Conservation (phyloP, 2,329 filamentous ascomycete species). For the Geosmithia flava region DNA sequence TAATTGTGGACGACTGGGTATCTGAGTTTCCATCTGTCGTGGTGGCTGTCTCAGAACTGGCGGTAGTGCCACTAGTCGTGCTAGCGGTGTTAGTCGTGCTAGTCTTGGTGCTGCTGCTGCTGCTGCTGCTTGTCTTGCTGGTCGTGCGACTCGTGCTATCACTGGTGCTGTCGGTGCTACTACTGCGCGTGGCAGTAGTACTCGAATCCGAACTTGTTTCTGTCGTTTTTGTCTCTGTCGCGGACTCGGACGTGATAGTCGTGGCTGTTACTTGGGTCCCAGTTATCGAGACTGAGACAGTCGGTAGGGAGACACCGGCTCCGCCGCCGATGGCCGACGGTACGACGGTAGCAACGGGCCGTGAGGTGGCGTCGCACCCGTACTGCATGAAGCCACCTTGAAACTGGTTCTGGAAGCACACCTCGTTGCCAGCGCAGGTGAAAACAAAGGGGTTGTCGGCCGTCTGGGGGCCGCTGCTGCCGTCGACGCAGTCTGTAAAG, state of each 20-base stretch:
- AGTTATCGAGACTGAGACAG: neutral
- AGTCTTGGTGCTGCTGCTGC: neutral
- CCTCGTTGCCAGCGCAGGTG: constrained; percentile 35
- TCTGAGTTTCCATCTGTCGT: neutral
- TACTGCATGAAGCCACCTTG: constrained; percentile 44
- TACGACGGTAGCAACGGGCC: constrained; percentile 34
- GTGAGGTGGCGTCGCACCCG: constrained; percentile 38
- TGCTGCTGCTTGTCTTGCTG: neutral
- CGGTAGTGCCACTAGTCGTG: neutral
- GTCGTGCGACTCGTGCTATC: neutral
- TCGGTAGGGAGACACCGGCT: neutral
- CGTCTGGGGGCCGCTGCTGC: constrained; percentile 33
- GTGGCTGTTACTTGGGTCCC: neutral
- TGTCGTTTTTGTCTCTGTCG: constrained; percentile 2
- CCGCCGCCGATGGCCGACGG: constrained; percentile 29
- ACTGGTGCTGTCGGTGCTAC: too few species aligned
- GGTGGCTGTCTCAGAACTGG: neutral
- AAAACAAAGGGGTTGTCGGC: constrained; percentile 43
- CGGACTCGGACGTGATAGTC: neutral
- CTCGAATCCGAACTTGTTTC: constrained; percentile 2
- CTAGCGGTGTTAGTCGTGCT: neutral
- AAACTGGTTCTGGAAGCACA: constrained; percentile 44
- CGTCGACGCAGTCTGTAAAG: constrained; percentile 45
- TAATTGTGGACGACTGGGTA: neutral
- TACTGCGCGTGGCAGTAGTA: constrained; percentile 1